phyloP scores from a whole-genome alignment of 192 early-diverging fungal genomes.

The Podila horticola region DNA sequence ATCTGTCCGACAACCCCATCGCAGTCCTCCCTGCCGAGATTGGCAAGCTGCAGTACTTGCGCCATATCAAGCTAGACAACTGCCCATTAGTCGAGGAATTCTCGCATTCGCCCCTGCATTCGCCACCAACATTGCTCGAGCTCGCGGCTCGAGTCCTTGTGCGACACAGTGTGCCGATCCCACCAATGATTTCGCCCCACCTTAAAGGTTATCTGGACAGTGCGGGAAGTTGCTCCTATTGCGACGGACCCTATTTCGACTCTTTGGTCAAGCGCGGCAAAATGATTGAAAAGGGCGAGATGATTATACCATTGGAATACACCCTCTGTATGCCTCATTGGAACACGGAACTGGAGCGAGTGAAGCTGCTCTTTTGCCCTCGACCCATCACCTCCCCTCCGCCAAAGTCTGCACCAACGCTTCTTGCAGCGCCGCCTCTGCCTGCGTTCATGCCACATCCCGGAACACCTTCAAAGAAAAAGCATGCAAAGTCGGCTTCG shows the following conservation, averaged over 20 bases:
- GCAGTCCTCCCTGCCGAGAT: conserved; percentile 76
- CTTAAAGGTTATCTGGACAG: conserved; percentile 73
- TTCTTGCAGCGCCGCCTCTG: not conserved
- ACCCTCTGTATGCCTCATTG: conserved; percentile 81
- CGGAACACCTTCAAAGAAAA: not conserved
- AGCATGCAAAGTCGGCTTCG: not conserved
- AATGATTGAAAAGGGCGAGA: conserved; percentile 68
- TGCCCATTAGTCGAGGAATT: conserved; percentile 65
- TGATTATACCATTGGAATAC: conserved; percentile 73
- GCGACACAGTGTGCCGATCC: conserved; percentile 69
- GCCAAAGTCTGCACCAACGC: conserved; percentile 5
- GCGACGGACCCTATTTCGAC: conserved; percentile 84
- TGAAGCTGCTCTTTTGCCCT: conserved; percentile 69
- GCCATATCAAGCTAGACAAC: conserved; percentile 63
- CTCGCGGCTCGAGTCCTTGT: conserved; percentile 79
- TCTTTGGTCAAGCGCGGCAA: conserved; percentile 64
- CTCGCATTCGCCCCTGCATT: conserved; percentile 48
- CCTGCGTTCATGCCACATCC: not conserved
- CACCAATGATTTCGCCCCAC: conserved; percentile 57
- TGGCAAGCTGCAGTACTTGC: conserved; percentile 72
- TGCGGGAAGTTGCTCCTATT: conserved; percentile 74
- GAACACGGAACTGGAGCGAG: conserved; percentile 75
- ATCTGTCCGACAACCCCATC: conserved; percentile 75
- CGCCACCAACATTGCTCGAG: conserved; percentile 78
- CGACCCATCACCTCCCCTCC: conserved; percentile 69